Conservation (phyloP, 306 rosid genomes). For the Cicer judaicum region DNA sequence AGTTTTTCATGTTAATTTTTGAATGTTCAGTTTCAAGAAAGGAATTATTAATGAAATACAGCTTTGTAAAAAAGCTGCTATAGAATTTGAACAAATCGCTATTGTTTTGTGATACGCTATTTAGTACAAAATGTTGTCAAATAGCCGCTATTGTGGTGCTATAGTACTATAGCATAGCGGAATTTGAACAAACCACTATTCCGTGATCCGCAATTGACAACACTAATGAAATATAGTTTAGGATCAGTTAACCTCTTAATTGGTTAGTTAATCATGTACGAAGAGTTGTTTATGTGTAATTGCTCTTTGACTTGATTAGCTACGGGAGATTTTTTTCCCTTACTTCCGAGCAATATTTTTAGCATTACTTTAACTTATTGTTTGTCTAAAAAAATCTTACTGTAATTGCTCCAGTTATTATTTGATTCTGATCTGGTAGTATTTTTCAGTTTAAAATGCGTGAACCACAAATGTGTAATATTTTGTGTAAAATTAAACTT, state of each 20-base stretch:
- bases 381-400: no score
- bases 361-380: background rate
- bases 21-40: constrained; percentile 20
- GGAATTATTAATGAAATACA: constrained; percentile 8
- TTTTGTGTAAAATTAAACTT: constrained; percentile 61
- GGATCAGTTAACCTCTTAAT: constrained; percentile 15
- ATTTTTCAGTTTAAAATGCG: constrained; percentile 91
- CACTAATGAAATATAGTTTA: background rate
- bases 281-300: constrained; percentile 18
- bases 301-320: constrained; percentile 19
- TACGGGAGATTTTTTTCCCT: background rate
- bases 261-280: constrained; percentile 4
- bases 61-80: no score
- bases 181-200: no score
- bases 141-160: no score
- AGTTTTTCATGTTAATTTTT: constrained; percentile 43
- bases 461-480: constrained; percentile 84
- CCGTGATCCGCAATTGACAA: no score
- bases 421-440: constrained; percentile 22
- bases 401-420: constrained; percentile 33
- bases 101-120: no score
- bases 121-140: no score
- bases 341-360: background rate
- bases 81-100: no score
- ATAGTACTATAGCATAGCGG: no score